phyloP scores from a whole-genome alignment of 2,329 filamentous ascomycete species.

The Penicillium glabrum region DNA sequence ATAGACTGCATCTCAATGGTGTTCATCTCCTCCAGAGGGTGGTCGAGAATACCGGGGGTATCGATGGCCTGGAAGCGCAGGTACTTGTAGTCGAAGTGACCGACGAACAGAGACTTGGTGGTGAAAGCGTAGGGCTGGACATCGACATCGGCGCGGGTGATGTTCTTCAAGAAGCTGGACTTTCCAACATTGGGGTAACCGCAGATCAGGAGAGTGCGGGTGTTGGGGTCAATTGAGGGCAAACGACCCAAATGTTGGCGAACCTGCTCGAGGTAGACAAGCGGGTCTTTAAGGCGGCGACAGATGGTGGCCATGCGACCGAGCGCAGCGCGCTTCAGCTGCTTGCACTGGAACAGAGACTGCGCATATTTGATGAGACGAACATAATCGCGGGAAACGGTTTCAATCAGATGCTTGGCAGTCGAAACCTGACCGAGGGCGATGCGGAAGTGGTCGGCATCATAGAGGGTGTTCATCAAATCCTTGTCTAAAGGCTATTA shows the following conservation, averaged over 20 bases:
- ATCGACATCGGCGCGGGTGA: slow-evolving; percentile 92
- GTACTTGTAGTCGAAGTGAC: slow-evolving; percentile 97
- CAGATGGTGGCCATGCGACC: slow-evolving; percentile 98
- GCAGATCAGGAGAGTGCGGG: slow-evolving; percentile 90
- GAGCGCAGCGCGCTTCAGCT: slow-evolving; percentile 91
- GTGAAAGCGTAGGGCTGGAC: slow-evolving; percentile 98
- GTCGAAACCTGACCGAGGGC: slow-evolving; percentile 94
- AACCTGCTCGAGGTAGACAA: slow-evolving; percentile 94
- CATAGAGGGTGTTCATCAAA: slow-evolving; percentile 95
- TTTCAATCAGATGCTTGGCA: slow-evolving; percentile 94
- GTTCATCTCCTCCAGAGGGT: slow-evolving; percentile 98
- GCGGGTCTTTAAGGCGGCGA: slow-evolving; percentile 89
- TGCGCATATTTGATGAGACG: slow-evolving; percentile 95
- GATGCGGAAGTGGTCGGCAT: slow-evolving; percentile 96
- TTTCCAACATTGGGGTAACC: slow-evolving; percentile 98
- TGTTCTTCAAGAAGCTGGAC: slow-evolving; percentile 88
- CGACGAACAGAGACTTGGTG: slow-evolving; percentile 94
- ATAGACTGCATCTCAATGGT: slow-evolving; percentile 99
- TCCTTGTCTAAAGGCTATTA: slow-evolving; percentile 59
- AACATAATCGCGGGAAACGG: slow-evolving; percentile 93
- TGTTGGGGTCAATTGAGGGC: slow-evolving; percentile 97
- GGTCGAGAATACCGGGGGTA: slow-evolving; percentile 96
- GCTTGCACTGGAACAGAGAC: slow-evolving; percentile 97
- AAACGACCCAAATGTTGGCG: slow-evolving; percentile 96
- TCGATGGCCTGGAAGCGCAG: slow-evolving; percentile 89